These are phyloP conservation scores for Comarum palustre DNA, from an alignment of 306 rosid species.

Conservation along the genomic window DNA sequence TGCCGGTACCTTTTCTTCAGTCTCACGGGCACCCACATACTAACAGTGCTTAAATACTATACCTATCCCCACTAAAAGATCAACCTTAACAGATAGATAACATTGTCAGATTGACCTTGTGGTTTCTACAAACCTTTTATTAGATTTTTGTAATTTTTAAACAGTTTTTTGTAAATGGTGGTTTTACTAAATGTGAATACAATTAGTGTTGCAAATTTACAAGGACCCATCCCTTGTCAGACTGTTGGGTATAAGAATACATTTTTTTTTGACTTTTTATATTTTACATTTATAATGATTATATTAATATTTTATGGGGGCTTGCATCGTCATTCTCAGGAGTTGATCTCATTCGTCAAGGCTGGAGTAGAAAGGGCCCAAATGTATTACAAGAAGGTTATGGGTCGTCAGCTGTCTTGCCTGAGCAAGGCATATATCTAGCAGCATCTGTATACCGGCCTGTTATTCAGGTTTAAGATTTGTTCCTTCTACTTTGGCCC, in stretches of 20 bases:
- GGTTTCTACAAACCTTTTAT: neutral
- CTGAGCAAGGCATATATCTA: slow-evolving; percentile 96
- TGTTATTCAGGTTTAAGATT: slow-evolving; percentile 73
- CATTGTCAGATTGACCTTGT: neutral
- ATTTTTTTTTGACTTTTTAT: neutral
- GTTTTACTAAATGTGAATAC: neutral
- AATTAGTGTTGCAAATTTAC: no score
- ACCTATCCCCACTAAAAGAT: neutral
- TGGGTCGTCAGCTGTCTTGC: slow-evolving; percentile 94
- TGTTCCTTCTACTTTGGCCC: neutral
- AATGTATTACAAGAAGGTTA: slow-evolving; percentile 90
- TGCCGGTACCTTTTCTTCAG: neutral
- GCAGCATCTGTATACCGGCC: slow-evolving; percentile 96
- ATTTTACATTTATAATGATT: slow-evolving; percentile 1
- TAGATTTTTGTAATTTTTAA: neutral
- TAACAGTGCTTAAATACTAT: neutral
- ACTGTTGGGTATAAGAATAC: no score
- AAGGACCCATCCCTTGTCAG: no score
- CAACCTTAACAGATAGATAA: neutral
- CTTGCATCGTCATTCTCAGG: slow-evolving; percentile 43
- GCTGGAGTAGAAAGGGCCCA: slow-evolving; percentile 88
- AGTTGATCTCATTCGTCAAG: slow-evolving; percentile 92
- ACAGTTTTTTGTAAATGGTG: neutral
- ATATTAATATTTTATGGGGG: slow-evolving; percentile 15
- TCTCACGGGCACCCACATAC: neutral